Conservation (phyloP, 2,329 filamentous ascomycete genomes). For the Colletotrichum cereale region DNA sequence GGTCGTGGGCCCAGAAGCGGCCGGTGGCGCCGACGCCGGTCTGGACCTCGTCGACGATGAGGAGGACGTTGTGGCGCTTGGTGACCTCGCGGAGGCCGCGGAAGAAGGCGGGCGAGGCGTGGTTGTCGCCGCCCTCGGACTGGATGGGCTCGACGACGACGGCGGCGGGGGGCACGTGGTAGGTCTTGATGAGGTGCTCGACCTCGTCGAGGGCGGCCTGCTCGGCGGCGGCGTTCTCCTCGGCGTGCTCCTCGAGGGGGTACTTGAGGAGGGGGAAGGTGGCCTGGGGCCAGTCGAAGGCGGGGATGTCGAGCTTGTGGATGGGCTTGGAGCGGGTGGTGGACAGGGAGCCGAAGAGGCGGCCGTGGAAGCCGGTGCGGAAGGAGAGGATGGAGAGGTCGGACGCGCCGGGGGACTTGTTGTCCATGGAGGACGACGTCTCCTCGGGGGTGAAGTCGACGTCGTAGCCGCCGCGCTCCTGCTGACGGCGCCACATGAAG, state of each 20-base stretch:
- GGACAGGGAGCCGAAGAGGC: slow-evolving; percentile 87
- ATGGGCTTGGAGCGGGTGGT: slow-evolving; percentile 94
- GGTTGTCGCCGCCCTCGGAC: slow-evolving; percentile 95
- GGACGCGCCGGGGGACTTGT: slow-evolving; percentile 81
- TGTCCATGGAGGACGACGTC: slow-evolving; percentile 81
- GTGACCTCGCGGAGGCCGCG: slow-evolving; percentile 84
- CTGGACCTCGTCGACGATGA: slow-evolving; percentile 96
- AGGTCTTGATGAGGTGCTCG: slow-evolving; percentile 83
- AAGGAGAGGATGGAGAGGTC: slow-evolving; percentile 88
- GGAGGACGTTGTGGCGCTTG: slow-evolving; percentile 79
- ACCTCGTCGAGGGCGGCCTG: slow-evolving; percentile 84
- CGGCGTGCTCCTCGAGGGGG: slow-evolving; percentile 82
- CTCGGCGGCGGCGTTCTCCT: slow-evolving; percentile 87
- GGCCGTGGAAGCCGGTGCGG: slow-evolving; percentile 89
- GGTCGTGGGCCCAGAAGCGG: slow-evolving; percentile 97
- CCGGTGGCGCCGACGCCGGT: slow-evolving; percentile 93
- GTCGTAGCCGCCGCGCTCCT: slow-evolving; percentile 81
- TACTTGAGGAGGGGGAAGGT: slow-evolving; percentile 89
- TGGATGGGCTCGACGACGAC: slow-evolving; percentile 92
- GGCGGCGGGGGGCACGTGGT: slow-evolving; percentile 83
- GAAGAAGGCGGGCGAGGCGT: slow-evolving; percentile 91
- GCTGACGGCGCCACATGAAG: slow-evolving; percentile 90
- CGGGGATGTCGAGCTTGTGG: slow-evolving; percentile 94
- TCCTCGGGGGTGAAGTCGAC: slow-evolving; percentile 87
- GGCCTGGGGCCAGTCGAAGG: slow-evolving; percentile 95